phyloP scores from a whole-genome alignment of 2,329 filamentous ascomycete genomes.

The Clonostachys rhizophaga region DNA sequence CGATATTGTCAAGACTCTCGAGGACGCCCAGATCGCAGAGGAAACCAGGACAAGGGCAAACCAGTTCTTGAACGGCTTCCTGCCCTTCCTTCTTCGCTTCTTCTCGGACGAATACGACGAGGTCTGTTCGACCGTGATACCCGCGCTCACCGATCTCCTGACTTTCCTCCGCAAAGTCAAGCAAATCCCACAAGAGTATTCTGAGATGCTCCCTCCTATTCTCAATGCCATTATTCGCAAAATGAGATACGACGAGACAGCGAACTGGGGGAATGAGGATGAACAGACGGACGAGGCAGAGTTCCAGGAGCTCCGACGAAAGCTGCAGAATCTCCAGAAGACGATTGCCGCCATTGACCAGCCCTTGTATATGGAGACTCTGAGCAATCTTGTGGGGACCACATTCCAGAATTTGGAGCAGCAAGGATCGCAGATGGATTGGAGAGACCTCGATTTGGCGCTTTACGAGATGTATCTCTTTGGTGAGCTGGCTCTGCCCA shows the following conservation, averaged over 20 bases:
- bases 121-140: constrained; percentile 92
- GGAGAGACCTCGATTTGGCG: constrained; percentile 91
- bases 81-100: constrained; percentile 85
- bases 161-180: constrained; percentile 83
- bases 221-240: constrained; percentile 89
- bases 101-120: constrained; percentile 98
- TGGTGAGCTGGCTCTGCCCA: constrained; percentile 87
- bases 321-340: constrained; percentile 87
- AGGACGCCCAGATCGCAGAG: constrained; percentile 57
- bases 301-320: constrained; percentile 89
- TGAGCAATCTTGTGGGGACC: constrained; percentile 82
- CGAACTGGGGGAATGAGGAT: constrained; percentile 88
- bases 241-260: constrained; percentile 96
- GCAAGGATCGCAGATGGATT: constrained; percentile 73
- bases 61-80: constrained; percentile 74
- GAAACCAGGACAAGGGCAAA: constrained; percentile 71
- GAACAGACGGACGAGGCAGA: constrained; percentile 96
- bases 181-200: constrained; percentile 68
- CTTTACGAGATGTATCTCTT: constrained; percentile 95
- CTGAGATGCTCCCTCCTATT: constrained; percentile 80
- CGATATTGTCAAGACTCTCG: constrained; percentile 83
- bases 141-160: constrained; percentile 86
- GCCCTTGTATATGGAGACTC: constrained; percentile 77
- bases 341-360: constrained; percentile 88
- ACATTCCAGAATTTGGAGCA: constrained; percentile 80